Evolutionary conservation across 352 stramenopile genomes (phyloP).

Genomic region (Phytopythium ostracodes): DNA sequence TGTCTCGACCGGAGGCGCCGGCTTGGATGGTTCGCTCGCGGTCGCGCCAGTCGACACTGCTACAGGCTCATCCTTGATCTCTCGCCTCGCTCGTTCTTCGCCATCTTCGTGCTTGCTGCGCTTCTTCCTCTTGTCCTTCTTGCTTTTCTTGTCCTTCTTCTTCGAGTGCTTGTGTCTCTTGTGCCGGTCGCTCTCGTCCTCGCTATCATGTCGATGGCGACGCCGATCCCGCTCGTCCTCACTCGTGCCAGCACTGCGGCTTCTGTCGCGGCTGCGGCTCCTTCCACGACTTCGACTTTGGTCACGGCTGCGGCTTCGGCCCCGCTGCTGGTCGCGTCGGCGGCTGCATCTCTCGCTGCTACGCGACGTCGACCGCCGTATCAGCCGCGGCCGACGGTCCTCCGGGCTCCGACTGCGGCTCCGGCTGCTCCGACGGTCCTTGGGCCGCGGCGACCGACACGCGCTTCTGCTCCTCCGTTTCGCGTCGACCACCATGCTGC

Average conservation of each 20-base stretch:
- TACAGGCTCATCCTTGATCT: not conserved
- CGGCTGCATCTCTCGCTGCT: constrained; percentile 1
- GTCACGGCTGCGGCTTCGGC: constrained; percentile 1
- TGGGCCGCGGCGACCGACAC: not conserved
- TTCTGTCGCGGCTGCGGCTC: constrained; percentile 2
- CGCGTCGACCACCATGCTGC: not conserved
- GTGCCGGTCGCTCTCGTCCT: constrained; percentile 12
- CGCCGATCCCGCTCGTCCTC: not conserved
- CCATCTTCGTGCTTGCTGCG: constrained; percentile 2
- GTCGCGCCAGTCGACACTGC: not conserved
- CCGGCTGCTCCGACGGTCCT: constrained; percentile 3
- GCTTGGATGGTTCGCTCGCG: too few species aligned
- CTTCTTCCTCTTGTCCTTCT: constrained; percentile 21
- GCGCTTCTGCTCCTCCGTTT: not conserved
- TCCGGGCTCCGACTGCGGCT: constrained; percentile 6
- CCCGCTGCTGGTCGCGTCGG: constrained; percentile 11
- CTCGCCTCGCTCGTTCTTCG: not conserved
- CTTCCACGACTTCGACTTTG: constrained; percentile 7
- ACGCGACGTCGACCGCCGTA: constrained; percentile 13
- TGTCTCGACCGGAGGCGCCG: not conserved
- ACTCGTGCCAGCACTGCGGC: not conserved
- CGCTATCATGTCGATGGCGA: not conserved
- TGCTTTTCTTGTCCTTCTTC: constrained; percentile 32
- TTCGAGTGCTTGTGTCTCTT: constrained; percentile 11
- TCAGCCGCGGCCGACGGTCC: not conserved